Conservation (phyloP, 345 rosid species). For the Rhizophora apiculata region DNA sequence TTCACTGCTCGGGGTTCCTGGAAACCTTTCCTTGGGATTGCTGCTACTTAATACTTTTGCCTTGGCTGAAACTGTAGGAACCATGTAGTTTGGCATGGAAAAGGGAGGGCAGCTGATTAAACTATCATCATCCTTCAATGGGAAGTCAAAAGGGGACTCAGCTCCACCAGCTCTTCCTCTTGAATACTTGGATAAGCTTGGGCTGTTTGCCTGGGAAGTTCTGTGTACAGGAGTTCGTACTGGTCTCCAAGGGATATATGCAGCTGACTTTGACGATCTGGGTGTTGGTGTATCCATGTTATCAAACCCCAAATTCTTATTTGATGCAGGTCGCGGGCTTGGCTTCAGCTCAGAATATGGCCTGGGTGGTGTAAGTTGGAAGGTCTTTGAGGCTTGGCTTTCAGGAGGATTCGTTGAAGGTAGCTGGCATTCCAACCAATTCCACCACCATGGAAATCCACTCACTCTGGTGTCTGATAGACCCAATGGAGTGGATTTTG, state of each 20-base stretch:
- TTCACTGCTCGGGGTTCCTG: conserved; percentile 62
- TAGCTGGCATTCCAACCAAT: conserved; percentile 70
- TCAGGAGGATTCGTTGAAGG: conserved; percentile 45
- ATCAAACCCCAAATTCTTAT: conserved; percentile 43
- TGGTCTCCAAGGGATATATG: conserved; percentile 38
- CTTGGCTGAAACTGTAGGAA: conserved; percentile 72
- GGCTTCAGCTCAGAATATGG: conserved; percentile 47
- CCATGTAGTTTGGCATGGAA: conserved; percentile 87
- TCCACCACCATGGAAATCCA: conserved; percentile 93
- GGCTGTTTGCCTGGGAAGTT: conserved; percentile 33
- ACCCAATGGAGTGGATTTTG: conserved; percentile 43
- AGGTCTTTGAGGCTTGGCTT: conserved; percentile 37
- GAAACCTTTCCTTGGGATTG: conserved; percentile 63
- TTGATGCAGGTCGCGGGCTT: conserved; percentile 51
- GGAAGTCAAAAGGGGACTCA: conserved; percentile 52
- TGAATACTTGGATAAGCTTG: conserved; percentile 56
- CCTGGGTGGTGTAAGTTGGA: conserved; percentile 52
- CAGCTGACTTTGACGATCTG: conserved; percentile 65
- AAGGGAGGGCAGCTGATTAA: conserved; percentile 89
- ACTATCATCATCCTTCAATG: conserved; percentile 81
- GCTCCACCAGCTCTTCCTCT: conserved; percentile 56
- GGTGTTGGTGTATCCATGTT: conserved; percentile 70
- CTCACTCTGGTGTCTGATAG: conserved; percentile 44
- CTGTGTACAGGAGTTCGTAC: conserved; percentile 47
- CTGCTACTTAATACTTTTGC: conserved; percentile 78